Percentiles rank a stretch among this genome's conserved stretches.
Conservation (phyloP, 331 rosid species). For the Malus hybrid region DNA sequence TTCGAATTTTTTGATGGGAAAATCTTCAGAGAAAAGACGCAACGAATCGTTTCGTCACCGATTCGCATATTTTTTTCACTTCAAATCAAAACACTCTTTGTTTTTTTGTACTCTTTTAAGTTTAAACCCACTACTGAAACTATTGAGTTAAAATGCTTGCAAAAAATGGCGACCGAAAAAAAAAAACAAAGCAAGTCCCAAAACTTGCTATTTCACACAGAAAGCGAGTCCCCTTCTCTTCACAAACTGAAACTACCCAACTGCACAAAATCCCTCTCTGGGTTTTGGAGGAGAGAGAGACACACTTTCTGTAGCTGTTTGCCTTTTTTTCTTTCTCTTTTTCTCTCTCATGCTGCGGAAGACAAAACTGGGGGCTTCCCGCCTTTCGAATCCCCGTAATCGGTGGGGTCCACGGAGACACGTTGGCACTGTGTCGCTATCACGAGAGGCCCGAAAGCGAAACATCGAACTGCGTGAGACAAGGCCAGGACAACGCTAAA, state of each 20-base stretch:
- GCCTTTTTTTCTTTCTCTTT: too few relatives aligned
- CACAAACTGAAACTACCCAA: not conserved
- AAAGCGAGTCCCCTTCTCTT: constrained; percentile 2
- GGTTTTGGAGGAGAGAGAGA: not conserved
- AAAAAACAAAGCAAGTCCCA: not conserved
- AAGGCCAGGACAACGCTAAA: not conserved
- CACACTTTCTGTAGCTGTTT: not conserved
- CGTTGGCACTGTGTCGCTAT: constrained; percentile 16
- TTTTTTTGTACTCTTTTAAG: not conserved
- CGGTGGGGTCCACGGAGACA: constrained; percentile 42
- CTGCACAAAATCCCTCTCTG: not conserved
- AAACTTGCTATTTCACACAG: not conserved
- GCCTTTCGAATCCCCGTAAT: constrained; percentile 43
- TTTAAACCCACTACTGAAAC: not conserved
- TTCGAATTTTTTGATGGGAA: constrained; percentile 31
- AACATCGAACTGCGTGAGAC: constrained; percentile 55
- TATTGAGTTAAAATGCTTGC: constrained; percentile 8
- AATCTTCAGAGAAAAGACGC: constrained; percentile 52
- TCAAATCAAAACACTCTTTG: not conserved
- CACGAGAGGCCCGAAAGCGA: constrained; percentile 43
- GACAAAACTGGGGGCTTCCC: constrained; percentile 72
- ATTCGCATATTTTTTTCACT: constrained; percentile 22
- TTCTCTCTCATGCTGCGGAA: constrained; percentile 23
- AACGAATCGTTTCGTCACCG: constrained; percentile 43
- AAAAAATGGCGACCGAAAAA: not conserved